Percentiles rank a stretch among this genome's conserved stretches.
These are phyloP conservation scores for Paramarasmius palmivorus DNA, from an alignment of 1,284 basidiomycete genomes.

Conservation along the genomic window DNA sequence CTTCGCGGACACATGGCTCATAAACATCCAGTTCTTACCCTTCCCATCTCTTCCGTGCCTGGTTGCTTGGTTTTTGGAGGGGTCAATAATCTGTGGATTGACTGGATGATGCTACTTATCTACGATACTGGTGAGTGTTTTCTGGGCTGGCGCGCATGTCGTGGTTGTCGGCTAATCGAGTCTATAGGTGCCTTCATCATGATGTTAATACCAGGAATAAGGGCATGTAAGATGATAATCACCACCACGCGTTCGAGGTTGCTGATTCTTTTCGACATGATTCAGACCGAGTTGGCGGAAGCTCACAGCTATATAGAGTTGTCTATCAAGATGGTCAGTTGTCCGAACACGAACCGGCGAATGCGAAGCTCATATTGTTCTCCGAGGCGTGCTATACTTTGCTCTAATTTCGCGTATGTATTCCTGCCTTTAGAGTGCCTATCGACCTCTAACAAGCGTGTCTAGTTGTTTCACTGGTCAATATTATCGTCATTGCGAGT, in stretches of 20 bases:
- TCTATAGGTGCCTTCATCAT: background rate
- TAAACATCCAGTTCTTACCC: background rate
- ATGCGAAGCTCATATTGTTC: background rate
- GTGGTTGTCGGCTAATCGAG: background rate
- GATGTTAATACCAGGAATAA: background rate
- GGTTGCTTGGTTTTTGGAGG: background rate
- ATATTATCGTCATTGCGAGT: background rate
- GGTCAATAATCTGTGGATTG: background rate
- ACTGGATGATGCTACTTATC: background rate
- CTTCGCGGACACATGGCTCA: background rate
- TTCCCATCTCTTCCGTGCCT: background rate
- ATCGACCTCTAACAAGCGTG: background rate
- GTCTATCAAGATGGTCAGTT: background rate
- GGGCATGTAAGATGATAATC: background rate
- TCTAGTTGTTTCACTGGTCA: slow-evolving; percentile 12
- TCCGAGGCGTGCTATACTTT: background rate
- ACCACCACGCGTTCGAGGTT: background rate
- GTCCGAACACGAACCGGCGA: background rate
- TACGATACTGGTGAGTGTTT: background rate
- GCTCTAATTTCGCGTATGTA: background rate
- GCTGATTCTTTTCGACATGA: background rate
- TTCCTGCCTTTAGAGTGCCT: no score
- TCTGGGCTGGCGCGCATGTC: background rate
- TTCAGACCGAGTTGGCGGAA: background rate
- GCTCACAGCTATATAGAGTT: background rate